phyloP scores from a whole-genome alignment of 176 grass and related monocot genomes.

The Carex cristatella region DNA sequence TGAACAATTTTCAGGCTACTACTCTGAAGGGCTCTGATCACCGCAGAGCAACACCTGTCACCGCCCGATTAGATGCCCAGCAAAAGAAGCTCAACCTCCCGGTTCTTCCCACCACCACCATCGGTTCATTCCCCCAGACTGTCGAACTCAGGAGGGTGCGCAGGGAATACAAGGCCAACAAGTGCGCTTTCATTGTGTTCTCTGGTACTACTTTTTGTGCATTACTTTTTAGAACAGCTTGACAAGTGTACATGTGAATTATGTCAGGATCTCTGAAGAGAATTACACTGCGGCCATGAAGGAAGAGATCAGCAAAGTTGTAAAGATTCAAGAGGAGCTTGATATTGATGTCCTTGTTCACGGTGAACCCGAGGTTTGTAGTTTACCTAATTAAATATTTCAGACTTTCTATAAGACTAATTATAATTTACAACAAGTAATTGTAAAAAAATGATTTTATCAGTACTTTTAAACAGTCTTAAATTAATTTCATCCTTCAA shows the following conservation, averaged over 20 bases:
- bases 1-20: conserved; percentile 48
- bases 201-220: background rate
- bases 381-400: background rate
- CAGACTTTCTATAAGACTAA: background rate
- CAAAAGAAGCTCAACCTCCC: conserved; percentile 94
- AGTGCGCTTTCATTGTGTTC: conserved; percentile 35
- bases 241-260: background rate
- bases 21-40: conserved; percentile 79
- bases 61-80: conserved; percentile 60
- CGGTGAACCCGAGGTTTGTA: conserved; percentile 78
- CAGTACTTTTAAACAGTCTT: background rate
- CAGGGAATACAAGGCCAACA: conserved; percentile 92
- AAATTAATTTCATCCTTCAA: background rate
- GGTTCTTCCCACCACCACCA: conserved; percentile 76
- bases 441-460: background rate
- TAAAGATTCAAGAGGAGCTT: conserved; percentile 86
- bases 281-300: conserved; percentile 71
- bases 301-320: conserved; percentile 94
- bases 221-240: conserved; percentile 16
- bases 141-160: conserved; percentile 84
- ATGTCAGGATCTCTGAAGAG: conserved; percentile 75
- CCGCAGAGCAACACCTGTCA: conserved; percentile 61
- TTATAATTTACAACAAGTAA: background rate
- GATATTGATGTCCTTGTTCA: conserved; percentile 95
- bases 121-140: conserved; percentile 83